Percentiles rank a stretch among this genome's conserved stretches.
Conservation (phyloP, 208 protist species). For the Leishmania martiniquensis region DNA sequence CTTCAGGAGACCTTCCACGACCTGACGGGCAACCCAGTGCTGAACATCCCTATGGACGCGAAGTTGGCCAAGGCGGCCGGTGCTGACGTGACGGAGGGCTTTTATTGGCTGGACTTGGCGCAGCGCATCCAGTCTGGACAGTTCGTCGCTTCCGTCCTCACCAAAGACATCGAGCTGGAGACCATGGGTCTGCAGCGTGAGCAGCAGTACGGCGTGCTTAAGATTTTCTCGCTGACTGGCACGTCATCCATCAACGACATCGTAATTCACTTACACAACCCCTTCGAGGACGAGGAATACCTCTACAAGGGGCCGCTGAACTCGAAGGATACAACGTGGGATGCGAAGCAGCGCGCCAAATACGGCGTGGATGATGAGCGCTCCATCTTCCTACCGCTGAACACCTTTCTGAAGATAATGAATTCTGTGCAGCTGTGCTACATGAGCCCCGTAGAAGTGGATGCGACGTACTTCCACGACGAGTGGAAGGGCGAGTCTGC, state of each 20-base stretch:
- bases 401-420: slow-evolving; percentile 51
- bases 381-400: slow-evolving; percentile 67
- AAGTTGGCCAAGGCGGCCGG: slow-evolving; percentile 71
- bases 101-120: slow-evolving; percentile 70
- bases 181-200: slow-evolving; percentile 68
- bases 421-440: slow-evolving; percentile 68
- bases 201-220: slow-evolving; percentile 81
- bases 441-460: slow-evolving; percentile 44
- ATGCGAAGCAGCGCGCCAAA: slow-evolving; percentile 36
- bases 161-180: slow-evolving; percentile 58
- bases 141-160: slow-evolving; percentile 62
- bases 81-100: slow-evolving; percentile 43
- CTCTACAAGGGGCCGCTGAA: slow-evolving; percentile 69
- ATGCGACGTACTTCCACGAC: slow-evolving; percentile 57
- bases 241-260: slow-evolving; percentile 65
- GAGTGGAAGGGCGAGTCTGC: slow-evolving; percentile 59
- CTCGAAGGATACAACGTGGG: slow-evolving; percentile 55
- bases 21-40: slow-evolving; percentile 79
- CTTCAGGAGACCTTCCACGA: slow-evolving; percentile 82
- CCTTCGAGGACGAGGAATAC: slow-evolving; percentile 81
- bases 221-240: slow-evolving; percentile 74
- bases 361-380: slow-evolving; percentile 49
- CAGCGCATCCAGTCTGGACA: slow-evolving; percentile 62
- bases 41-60: slow-evolving; percentile 69
- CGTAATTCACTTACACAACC: slow-evolving; percentile 73